These are phyloP conservation scores for Pyrenophora graminea DNA, from an alignment of 2,329 filamentous ascomycete species.

Conservation along the genomic window DNA sequence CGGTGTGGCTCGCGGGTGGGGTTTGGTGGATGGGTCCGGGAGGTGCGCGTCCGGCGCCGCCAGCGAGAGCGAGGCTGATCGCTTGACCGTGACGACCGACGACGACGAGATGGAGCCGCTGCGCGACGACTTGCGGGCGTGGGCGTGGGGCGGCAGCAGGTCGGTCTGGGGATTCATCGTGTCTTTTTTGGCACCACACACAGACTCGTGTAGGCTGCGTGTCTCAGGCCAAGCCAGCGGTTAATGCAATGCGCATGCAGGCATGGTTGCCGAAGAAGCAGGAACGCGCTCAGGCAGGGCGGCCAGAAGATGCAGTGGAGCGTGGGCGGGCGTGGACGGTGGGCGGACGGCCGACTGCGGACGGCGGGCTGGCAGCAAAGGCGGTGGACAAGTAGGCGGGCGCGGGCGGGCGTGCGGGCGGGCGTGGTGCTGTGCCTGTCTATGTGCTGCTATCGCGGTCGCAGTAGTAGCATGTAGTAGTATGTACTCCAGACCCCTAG, in stretches of 20 bases:
- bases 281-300: constrained; percentile 26
- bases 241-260: constrained; percentile 29
- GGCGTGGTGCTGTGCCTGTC: neutral
- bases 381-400: neutral
- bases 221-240: constrained; percentile 39
- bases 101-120: constrained; percentile 53
- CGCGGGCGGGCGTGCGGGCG: neutral
- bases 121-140: constrained; percentile 44
- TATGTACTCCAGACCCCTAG: constrained; percentile 3
- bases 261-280: constrained; percentile 35
- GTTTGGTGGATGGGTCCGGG: constrained; percentile 20
- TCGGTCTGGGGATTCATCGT: constrained; percentile 34
- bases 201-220: constrained; percentile 14
- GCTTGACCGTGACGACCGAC: constrained; percentile 48
- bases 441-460: neutral
- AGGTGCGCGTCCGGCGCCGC: constrained; percentile 23
- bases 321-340: neutral
- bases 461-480: neutral
- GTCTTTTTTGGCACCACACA: neutral
- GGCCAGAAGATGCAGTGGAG: constrained; percentile 3
- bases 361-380: constrained; percentile 10
- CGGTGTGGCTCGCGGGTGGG: constrained; percentile 35
- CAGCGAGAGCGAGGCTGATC: constrained; percentile 48
- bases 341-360: neutral
- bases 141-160: constrained; percentile 9